Conservation (phyloP, 2,329 filamentous ascomycete species). For the Ceratocystis albifundus region DNA sequence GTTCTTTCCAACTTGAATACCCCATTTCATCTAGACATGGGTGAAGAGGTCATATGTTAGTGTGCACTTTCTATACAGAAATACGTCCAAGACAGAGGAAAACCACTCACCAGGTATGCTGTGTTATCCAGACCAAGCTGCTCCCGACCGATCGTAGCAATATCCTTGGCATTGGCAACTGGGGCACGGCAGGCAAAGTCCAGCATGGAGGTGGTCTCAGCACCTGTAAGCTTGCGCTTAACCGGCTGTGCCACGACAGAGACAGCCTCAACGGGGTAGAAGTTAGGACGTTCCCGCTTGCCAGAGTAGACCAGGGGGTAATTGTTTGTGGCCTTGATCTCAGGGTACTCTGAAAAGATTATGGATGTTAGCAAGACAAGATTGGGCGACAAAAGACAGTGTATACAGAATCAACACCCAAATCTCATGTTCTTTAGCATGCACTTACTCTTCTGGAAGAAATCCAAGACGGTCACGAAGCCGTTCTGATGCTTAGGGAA, state of each 20-base stretch:
- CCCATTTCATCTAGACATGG: constrained; percentile 38
- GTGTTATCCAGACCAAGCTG: constrained; percentile 45
- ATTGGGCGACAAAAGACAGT: too few relatives aligned
- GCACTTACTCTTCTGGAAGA: constrained; percentile 36
- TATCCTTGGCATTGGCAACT: constrained; percentile 53
- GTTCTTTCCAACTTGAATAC: constrained; percentile 46
- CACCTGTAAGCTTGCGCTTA: constrained; percentile 43
- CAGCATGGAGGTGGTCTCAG: constrained; percentile 59
- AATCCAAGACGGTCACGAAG: constrained; percentile 35
- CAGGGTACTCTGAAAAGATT: constrained; percentile 30
- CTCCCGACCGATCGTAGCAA: constrained; percentile 45
- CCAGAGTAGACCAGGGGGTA: constrained; percentile 58
- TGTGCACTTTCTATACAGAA: not conserved
- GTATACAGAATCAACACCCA: not conserved
- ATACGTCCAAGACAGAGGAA: constrained; percentile 23
- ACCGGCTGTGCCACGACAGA: constrained; percentile 50
- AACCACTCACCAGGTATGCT: constrained; percentile 34
- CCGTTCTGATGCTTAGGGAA: constrained; percentile 26
- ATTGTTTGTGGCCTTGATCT: constrained; percentile 28
- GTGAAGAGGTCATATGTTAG: too few relatives aligned
- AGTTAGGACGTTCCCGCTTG: constrained; percentile 43
- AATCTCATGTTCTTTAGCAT: not conserved
- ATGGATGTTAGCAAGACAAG: not conserved
- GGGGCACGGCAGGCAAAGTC: constrained; percentile 58
- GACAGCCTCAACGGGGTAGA: constrained; percentile 57